Base-by-base conservation (phyloP, 2,329 filamentous ascomycete species). In the Furcasterigmium furcatum region DNA sequence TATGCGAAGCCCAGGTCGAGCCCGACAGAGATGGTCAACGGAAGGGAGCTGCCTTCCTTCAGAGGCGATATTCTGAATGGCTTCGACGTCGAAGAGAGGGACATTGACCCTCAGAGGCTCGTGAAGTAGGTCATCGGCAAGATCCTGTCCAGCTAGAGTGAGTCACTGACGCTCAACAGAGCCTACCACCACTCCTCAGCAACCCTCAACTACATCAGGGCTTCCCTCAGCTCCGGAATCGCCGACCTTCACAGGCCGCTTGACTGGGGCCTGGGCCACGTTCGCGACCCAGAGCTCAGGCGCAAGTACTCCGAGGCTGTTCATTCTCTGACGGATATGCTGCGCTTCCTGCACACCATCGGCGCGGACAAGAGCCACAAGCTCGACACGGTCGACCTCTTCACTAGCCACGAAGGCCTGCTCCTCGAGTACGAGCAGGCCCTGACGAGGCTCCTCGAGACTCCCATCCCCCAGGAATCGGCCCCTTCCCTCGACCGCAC, bases 111-210 rank as follows among this genome's bases (percentile, higher is more conserved):
- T 1, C 79, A 80, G 41, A 80, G 94, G 32, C 78, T 99, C 8
- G 87, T 97, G 32, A 84, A 74, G 77, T 82, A 61, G 58, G 70
- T 60, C 6, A 22, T 5, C 9, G 22, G 13, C 36, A n/a, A n/a
- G n/a, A n/a, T n/a, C n/a, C n/a, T n/a, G n/a, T n/a, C n/a, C n/a
- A n/a, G n/a, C n/a, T n/a, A n/a, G n/a, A n/a, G n/a, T 27, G 24
- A 27, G 24, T 27, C 24, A 53, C 42, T 49, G 41, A 45, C 51
- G 32, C 27, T 30, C 2, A 13, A 21, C 45, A 84, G 87, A 51
- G 94, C 94, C 4, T 99, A 99, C 73, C 94, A 96, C 68, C 87
- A 97, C 67, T 96, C 92, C 1, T 89, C 94, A 3, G 89, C 91
- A 9, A 99, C 94, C 0, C 77, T 96, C 50, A 99, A 99, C 72